Conservation (phyloP, 1,284 basidiomycete species). For the Heimioporus retisporus region DNA sequence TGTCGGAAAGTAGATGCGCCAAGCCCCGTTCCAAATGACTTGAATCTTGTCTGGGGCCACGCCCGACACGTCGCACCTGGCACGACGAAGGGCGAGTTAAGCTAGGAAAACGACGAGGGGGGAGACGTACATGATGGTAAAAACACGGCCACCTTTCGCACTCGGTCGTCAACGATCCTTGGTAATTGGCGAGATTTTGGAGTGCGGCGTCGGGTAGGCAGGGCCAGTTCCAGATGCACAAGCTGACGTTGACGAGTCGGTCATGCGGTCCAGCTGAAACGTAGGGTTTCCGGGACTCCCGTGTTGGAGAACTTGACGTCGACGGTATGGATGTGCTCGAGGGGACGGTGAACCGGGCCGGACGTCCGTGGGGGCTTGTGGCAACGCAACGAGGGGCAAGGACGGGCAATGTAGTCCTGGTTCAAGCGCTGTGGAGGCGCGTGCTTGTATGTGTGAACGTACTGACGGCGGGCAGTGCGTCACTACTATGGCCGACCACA, state of each 20-base stretch:
- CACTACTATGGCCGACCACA: too few species aligned
- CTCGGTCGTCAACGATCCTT: conserved; percentile 49
- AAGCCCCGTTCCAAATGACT: conserved; percentile 69
- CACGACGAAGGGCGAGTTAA: too few species aligned
- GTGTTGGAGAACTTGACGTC: conserved; percentile 47
- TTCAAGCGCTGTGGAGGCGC: conserved; percentile 27
- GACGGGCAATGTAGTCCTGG: conserved; percentile 25
- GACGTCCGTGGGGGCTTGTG: too few species aligned
- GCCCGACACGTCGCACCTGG: conserved; percentile 82
- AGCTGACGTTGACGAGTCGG: conserved; percentile 29
- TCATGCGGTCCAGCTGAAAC: conserved; percentile 37
- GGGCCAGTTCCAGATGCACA: conserved; percentile 40
- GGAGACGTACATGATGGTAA: conserved; percentile 75
- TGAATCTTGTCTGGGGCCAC: conserved; percentile 68
- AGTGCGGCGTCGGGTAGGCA: conserved; percentile 38
- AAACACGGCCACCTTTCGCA: conserved; percentile 79
- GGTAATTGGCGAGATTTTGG: conserved; percentile 41
- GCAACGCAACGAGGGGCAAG: conserved; percentile 5
- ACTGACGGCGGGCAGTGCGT: too few species aligned
- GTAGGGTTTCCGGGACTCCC: conserved; percentile 43
- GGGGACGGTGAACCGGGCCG: conserved; percentile 3
- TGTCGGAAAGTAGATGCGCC: conserved; percentile 70
- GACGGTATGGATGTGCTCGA: conserved; percentile 42
- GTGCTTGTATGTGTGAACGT: conserved; percentile 49
- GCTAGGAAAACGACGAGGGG: too few species aligned